A percentile compares a stretch with the other conserved stretches of the same genome.
These are phyloP conservation scores for Colletotrichum sp. DNA, from an alignment of 2,329 filamentous ascomycete genomes.

Conservation along the genomic window DNA sequence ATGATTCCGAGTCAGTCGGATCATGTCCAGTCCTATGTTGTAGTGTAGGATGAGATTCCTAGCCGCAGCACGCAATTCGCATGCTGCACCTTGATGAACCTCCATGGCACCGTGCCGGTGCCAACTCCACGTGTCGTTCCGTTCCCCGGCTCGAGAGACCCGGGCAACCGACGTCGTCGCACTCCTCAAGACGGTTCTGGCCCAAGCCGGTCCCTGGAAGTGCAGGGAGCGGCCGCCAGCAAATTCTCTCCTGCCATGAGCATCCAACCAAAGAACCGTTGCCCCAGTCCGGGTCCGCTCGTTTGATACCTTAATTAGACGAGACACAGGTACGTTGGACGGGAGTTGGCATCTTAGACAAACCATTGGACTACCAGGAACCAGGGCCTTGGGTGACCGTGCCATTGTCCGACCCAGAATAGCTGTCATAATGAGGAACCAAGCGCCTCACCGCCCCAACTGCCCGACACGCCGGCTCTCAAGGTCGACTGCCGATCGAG, in stretches of 20 bases:
- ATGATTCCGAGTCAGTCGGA: conserved; percentile 12
- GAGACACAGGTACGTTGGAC: not conserved
- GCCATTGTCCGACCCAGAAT: not conserved
- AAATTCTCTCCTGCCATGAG: not conserved
- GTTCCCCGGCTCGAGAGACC: not conserved
- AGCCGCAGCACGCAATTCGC: not conserved
- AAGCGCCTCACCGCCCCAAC: not conserved
- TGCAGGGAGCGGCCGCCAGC: not conserved
- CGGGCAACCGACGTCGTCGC: not conserved
- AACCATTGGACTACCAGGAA: conserved; percentile 1
- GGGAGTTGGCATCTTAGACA: not conserved
- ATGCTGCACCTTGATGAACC: not conserved
- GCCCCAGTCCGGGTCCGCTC: not conserved
- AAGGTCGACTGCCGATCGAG: conserved; percentile 1
- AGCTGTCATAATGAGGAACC: not conserved
- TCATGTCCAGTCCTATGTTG: not conserved
- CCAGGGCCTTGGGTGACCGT: not conserved
- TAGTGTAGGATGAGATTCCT: not conserved
- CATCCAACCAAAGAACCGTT: not conserved
- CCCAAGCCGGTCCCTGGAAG: not conserved
- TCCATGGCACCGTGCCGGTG: not conserved
- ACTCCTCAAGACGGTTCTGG: not conserved
- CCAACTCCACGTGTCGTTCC: not conserved
- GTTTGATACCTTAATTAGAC: not conserved
- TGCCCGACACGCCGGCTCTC: not conserved